Evolutionary conservation across 2,329 filamentous ascomycete species (phyloP).

Genomic region (Helotiales sp.): DNA sequence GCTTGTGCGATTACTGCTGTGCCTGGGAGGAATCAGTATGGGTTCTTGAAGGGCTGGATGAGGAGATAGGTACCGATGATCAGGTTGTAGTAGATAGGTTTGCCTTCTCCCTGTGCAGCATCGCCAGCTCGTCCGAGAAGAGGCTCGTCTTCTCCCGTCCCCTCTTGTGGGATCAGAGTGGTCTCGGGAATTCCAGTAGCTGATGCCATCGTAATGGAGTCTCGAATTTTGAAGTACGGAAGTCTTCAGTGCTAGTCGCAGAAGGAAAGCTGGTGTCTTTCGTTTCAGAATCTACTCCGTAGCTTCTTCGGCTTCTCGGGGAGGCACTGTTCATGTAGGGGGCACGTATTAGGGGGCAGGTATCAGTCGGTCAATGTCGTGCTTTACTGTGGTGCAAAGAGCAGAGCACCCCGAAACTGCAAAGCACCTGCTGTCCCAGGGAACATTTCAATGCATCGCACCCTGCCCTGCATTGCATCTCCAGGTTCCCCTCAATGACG

Average conservation of each 20-base stretch:
- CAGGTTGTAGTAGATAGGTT: slow-evolving; percentile 72
- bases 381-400: background rate
- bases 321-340: background rate
- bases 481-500: slow-evolving; percentile 24
- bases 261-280: background rate
- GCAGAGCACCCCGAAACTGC: background rate
- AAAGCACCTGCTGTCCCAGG: background rate
- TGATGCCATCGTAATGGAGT: slow-evolving; percentile 63
- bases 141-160: slow-evolving; percentile 64
- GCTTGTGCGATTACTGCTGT: slow-evolving; percentile 82
- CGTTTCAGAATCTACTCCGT: background rate
- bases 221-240: background rate
- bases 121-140: slow-evolving; percentile 74
- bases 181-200: slow-evolving; percentile 68
- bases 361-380: background rate
- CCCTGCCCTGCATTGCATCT: background rate
- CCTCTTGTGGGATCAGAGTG: slow-evolving; percentile 45
- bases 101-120: slow-evolving; percentile 69
- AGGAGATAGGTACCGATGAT: slow-evolving; percentile 64
- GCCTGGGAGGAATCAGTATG: slow-evolving; percentile 56
- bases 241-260: background rate
- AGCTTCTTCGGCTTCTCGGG: background rate
- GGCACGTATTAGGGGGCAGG: background rate
- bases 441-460: background rate
- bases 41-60: background rate